Conservation (phyloP, 305 asterid genomes). For the Fraxinus xanthoxyloides region DNA sequence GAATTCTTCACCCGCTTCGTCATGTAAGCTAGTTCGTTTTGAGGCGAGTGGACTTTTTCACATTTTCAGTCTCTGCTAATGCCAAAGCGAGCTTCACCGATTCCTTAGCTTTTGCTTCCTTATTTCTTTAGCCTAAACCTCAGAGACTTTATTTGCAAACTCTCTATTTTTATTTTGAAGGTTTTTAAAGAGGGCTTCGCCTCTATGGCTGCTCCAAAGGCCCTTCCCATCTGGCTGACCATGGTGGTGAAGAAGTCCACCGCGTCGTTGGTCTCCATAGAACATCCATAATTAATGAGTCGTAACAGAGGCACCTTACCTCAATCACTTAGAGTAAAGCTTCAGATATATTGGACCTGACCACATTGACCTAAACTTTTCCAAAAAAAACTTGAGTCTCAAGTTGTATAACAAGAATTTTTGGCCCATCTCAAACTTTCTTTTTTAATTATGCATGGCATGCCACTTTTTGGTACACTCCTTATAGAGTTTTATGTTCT, state of each 20-base stretch:
- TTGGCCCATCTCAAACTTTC: too few species aligned
- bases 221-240: neutral
- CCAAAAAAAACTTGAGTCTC: too few species aligned
- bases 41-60: neutral
- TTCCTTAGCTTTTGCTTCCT: neutral
- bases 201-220: neutral
- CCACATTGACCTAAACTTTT: too few species aligned
- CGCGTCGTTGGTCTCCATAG: neutral
- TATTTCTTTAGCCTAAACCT: neutral
- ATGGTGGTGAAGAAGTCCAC: neutral
- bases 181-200: neutral
- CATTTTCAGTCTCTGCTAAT: neutral
- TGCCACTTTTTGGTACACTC: too few species aligned
- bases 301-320: too few species aligned
- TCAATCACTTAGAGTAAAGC: too few species aligned
- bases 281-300: too few species aligned
- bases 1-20: neutral
- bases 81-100: neutral
- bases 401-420: too few species aligned
- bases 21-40: neutral
- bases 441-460: too few species aligned
- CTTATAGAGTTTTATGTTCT: too few species aligned
- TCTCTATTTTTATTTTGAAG: too few species aligned
- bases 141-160: neutral
- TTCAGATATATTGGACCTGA: too few species aligned